Evolutionary conservation across 2,329 filamentous ascomycete genomes (phyloP).

Genomic region (Colletotrichum agaves): DNA sequence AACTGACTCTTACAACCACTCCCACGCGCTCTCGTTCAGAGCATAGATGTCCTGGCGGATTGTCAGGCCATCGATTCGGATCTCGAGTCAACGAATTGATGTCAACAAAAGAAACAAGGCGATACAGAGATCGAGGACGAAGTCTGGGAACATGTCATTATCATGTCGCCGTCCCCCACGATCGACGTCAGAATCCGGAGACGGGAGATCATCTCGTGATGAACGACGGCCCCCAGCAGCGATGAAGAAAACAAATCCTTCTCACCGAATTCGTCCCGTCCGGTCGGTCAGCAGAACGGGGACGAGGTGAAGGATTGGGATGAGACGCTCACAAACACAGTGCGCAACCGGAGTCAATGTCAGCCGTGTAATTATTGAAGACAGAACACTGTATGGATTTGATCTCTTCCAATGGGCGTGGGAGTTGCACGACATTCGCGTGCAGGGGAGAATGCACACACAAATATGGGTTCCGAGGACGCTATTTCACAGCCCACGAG

Average conservation of each 20-base stretch:
- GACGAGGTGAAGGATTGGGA: slow-evolving; percentile 15
- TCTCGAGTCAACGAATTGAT: not conserved
- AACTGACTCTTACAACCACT: slow-evolving; percentile 31
- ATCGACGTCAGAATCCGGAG: slow-evolving; percentile 28
- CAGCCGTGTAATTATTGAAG: not conserved
- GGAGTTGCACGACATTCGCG: slow-evolving; percentile 28
- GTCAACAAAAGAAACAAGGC: not conserved
- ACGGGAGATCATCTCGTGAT: slow-evolving; percentile 21
- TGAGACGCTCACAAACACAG: slow-evolving; percentile 31
- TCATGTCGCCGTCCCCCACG: not conserved
- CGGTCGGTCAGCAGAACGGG: slow-evolving; percentile 14
- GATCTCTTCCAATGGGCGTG: not conserved
- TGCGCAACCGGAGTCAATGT: not conserved
- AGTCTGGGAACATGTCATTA: slow-evolving; percentile 10
- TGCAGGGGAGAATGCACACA: slow-evolving; percentile 16
- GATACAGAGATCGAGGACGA: not conserved
- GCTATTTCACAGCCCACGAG: slow-evolving; percentile 16
- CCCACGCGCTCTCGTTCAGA: not conserved
- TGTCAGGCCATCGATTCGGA: slow-evolving; percentile 19
- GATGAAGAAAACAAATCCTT: not conserved
- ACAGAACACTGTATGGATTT: slow-evolving; percentile 7
- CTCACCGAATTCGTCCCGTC: not conserved
- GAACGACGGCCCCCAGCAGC: not conserved
- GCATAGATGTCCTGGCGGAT: not conserved
- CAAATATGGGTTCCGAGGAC: not conserved